Evolutionary conservation across 257 asterid species (phyloP), one percentile per base, ranked within the genome.

Genomic region (Vinca minor): DNA sequence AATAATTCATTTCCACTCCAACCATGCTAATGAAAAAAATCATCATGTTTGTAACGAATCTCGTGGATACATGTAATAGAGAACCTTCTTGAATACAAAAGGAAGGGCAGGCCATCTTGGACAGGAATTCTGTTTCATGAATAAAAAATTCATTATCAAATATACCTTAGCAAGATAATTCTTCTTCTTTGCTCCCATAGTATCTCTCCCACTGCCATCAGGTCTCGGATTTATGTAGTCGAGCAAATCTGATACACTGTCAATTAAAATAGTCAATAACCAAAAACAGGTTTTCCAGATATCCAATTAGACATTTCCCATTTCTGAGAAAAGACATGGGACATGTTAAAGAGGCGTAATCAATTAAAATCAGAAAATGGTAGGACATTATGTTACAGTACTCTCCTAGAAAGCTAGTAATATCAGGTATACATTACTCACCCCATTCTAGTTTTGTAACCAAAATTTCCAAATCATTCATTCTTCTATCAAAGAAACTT

Each of bases 231-330:
- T 86, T 48, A 90, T 90, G 84, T 84, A 90, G 83, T 90, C 96
- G 14, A 90, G 95, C 83, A 90, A 81, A 87, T 90, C 97, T 25
- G 95, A 87, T 65, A 87, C 94, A 74, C 97, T 90, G 92, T 52
- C 67, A 76, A 75, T 36, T 34, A 62, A 57, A 69, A 57, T 34
- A 71, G 68, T 67, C 64, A 64, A 25, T 35, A 44, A 11, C n/a
- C n/a, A n/a, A n/a, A 42, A 45, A 72, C 52, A 41, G 28, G 12
- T 3, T 49, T 17, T 44, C 52, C 41, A 61, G 34, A 13, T 13
- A 15, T 14, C n/a, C n/a, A n/a, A 65, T n/a, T 13, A 31, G 28
- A 11, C 39, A 23, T 41, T 55, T 35, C 23, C 55, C 56, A 29
- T 7, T 31, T 18, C 54, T 39, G 29, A 66, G 31, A 48, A 48